Conservation (phyloP, 23 red algal species). For the Gracilaria domingensis region DNA sequence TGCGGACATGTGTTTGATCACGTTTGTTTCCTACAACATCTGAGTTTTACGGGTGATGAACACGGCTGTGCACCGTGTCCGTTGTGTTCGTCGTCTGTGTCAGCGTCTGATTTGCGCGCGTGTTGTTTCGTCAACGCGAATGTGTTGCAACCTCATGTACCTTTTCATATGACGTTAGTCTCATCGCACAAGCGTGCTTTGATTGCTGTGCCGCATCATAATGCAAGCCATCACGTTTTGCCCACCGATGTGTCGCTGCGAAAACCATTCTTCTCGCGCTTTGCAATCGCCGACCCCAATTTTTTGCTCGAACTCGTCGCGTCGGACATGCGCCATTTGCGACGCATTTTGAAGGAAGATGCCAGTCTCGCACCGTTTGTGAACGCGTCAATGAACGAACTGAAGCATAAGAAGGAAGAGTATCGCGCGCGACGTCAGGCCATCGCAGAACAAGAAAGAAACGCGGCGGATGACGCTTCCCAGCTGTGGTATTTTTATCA, state of each 20-base stretch:
- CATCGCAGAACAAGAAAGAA: neutral
- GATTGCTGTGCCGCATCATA: neutral
- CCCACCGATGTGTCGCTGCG: neutral
- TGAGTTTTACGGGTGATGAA: neutral
- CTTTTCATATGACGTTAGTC: slow-evolving; percentile 4
- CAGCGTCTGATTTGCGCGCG: slow-evolving; percentile 23
- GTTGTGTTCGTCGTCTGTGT: slow-evolving; percentile 18
- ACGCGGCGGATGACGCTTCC: neutral
- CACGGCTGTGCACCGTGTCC: slow-evolving; percentile 17
- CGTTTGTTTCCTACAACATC: slow-evolving; percentile 46
- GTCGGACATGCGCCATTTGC: slow-evolving; percentile 13
- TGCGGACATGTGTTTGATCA: slow-evolving; percentile 63
- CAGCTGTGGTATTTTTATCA: slow-evolving; percentile 56
- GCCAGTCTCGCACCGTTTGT: slow-evolving; percentile 32
- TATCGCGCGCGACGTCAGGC: neutral
- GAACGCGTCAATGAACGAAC: neutral
- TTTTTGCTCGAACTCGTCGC: slow-evolving; percentile 29
- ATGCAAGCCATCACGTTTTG: neutral
- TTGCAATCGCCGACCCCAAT: slow-evolving; percentile 24
- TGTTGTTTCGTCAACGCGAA: neutral
- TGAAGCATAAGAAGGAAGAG: slow-evolving; percentile 26
- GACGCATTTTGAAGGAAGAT: slow-evolving; percentile 21
- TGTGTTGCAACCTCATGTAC: neutral
- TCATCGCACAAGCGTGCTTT: neutral
- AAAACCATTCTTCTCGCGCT: slow-evolving; percentile 34